Percentiles rank a stretch among this genome's conserved stretches.
phyloP scores from a whole-genome alignment of 2,329 filamentous ascomycete genomes.

The Coleophoma crateriformis region DNA sequence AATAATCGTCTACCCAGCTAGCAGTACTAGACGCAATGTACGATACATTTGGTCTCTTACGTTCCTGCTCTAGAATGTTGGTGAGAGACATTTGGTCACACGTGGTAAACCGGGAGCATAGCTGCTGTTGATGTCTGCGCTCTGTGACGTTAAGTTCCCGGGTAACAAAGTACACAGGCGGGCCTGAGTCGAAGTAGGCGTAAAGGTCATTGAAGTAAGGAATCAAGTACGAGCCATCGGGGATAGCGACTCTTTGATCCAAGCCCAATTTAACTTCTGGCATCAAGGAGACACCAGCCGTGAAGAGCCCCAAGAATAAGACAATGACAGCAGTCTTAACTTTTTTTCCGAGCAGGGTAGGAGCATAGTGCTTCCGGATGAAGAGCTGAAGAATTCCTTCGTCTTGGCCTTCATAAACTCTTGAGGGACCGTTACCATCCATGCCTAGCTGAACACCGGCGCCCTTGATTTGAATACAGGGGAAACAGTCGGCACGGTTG shows the following conservation, averaged over 20 bases:
- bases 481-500: conserved; percentile 84
- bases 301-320: conserved; percentile 82
- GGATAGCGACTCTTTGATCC: conserved; percentile 91
- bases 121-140: conserved; percentile 70
- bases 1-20: conserved; percentile 96
- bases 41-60: conserved; percentile 81
- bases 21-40: conserved; percentile 86
- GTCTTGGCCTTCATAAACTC: conserved; percentile 53
- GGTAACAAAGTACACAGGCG: conserved; percentile 94
- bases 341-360: conserved; percentile 71
- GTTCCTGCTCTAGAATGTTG: conserved; percentile 89
- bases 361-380: conserved; percentile 86
- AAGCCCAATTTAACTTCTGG: conserved; percentile 82
- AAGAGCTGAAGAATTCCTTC: conserved; percentile 81
- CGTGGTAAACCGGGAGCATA: conserved; percentile 87
- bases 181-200: conserved; percentile 83
- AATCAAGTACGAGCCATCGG: conserved; percentile 90
- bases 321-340: conserved; percentile 72
- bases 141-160: conserved; percentile 74
- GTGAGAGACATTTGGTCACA: conserved; percentile 80
- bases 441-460: conserved; percentile 61
- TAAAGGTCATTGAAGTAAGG: conserved; percentile 96
- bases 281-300: conserved; percentile 76
- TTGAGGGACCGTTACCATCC: conserved; percentile 44
- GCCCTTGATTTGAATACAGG: conserved; percentile 76